A percentile compares a stretch with the other conserved stretches of the same genome.
These are phyloP conservation scores for Monilinia vaccinii-corymbosi DNA, from an alignment of 2,329 filamentous ascomycete genomes.

Conservation along the genomic window DNA sequence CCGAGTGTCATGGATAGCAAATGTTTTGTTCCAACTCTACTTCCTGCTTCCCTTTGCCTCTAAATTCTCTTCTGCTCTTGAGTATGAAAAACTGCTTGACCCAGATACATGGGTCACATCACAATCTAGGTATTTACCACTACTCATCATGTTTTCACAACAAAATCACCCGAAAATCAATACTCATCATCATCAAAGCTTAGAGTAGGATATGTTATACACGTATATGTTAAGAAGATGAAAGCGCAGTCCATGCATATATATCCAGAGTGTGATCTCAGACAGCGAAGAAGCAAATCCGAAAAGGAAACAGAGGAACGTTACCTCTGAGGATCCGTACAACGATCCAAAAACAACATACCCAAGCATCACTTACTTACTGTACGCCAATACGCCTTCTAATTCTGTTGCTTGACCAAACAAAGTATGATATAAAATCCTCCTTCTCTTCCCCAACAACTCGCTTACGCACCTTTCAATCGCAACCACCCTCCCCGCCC, in stretches of 20 bases:
- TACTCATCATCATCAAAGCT: background rate
- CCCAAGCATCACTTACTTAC: background rate
- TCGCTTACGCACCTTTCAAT: background rate
- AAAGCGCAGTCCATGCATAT: too few relatives aligned
- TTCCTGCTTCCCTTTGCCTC: too few relatives aligned
- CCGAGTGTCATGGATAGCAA: too few relatives aligned
- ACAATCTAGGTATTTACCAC: too few relatives aligned
- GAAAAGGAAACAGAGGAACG: background rate
- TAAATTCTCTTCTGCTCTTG: too few relatives aligned
- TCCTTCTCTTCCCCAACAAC: background rate
- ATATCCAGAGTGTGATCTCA: background rate
- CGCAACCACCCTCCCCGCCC: conserved; percentile 82
- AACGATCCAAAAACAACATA: background rate
- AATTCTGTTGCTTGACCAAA: background rate
- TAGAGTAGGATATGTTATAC: too few relatives aligned
- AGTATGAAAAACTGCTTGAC: too few relatives aligned
- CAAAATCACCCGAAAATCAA: background rate
- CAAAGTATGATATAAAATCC: background rate
- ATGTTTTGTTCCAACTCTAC: too few relatives aligned
- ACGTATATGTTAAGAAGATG: background rate
- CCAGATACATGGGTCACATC: too few relatives aligned
- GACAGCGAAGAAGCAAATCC: background rate
- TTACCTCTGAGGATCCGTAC: background rate
- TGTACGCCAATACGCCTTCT: background rate
- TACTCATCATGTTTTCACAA: background rate